These are phyloP conservation scores for Aphanomyces astaci DNA, from an alignment of 352 stramenopile species.

Conservation along the genomic window DNA sequence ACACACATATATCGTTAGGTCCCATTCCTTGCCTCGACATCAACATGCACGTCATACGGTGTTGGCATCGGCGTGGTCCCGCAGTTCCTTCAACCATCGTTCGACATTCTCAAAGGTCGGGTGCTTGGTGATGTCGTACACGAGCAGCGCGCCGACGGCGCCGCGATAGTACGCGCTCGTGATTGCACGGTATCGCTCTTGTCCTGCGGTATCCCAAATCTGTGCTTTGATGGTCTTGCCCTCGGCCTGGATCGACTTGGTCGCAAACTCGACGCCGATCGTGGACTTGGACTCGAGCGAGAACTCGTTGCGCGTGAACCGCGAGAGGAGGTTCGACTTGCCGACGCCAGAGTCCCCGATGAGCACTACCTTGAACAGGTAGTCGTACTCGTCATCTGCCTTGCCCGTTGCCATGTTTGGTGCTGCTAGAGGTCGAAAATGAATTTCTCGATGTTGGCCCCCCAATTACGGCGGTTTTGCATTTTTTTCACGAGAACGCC, in stretches of 20 bases:
- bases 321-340: slow-evolving; percentile 79
- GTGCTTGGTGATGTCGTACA: slow-evolving; percentile 66
- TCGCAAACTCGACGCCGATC: slow-evolving; percentile 84
- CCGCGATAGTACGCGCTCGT: slow-evolving; percentile 87
- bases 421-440: slow-evolving; percentile 1
- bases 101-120: slow-evolving; percentile 47
- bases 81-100: slow-evolving; percentile 59
- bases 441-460: background rate
- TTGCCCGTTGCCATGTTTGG: slow-evolving; percentile 32
- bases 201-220: slow-evolving; percentile 82
- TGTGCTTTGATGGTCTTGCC: slow-evolving; percentile 67
- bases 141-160: slow-evolving; percentile 57
- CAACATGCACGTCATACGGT: background rate
- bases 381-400: slow-evolving; percentile 82
- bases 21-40: too few species aligned
- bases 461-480: background rate
- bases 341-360: slow-evolving; percentile 79
- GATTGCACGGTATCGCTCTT: slow-evolving; percentile 83
- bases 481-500: too few species aligned
- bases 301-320: slow-evolving; percentile 77
- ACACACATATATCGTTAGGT: background rate
- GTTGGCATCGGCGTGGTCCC: background rate
- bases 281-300: slow-evolving; percentile 76
- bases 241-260: slow-evolving; percentile 63
- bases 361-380: slow-evolving; percentile 86